phyloP scores from a whole-genome alignment of 2,329 filamentous ascomycete species.

The Claviceps sp. region DNA sequence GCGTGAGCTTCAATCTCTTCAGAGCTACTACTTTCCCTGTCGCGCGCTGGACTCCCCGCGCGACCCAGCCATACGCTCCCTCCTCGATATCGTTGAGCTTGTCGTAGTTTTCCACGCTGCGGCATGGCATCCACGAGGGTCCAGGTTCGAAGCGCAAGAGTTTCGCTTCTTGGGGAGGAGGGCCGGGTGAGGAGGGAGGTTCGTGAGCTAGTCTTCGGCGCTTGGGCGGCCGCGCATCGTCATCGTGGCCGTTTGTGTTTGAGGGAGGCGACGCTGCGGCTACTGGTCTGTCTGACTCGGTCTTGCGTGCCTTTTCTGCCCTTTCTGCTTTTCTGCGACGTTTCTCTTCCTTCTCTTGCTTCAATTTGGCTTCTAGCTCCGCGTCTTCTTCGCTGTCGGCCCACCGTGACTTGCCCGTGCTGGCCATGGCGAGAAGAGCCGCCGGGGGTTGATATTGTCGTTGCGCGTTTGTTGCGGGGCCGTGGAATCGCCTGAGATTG shows the following conservation, averaged over 20 bases:
- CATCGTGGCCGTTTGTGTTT: constrained; percentile 12
- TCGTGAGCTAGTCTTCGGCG: constrained; percentile 45
- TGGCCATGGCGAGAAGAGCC: constrained; percentile 34
- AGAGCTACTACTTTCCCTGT: constrained; percentile 78
- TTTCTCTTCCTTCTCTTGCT: constrained; percentile 79
- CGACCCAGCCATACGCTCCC: constrained; percentile 90
- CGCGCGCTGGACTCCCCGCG: constrained; percentile 59
- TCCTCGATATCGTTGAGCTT: constrained; percentile 95
- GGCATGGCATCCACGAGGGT: constrained; percentile 53
- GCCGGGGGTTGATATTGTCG: not conserved
- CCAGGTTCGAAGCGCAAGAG: constrained; percentile 56
- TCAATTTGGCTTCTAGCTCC: constrained; percentile 56
- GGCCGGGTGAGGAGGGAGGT: no score
- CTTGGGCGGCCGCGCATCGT: constrained; percentile 39
- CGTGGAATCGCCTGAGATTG: not conserved
- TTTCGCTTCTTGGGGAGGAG: constrained; percentile 22
- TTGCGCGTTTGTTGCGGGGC: not conserved
- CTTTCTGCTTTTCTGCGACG: constrained; percentile 74
- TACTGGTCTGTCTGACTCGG: constrained; percentile 35
- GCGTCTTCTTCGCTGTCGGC: constrained; percentile 72
- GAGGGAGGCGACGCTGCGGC: not conserved
- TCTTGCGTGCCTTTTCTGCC: constrained; percentile 62
- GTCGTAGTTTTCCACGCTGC: constrained; percentile 78
- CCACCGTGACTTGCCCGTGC: constrained; percentile 66
- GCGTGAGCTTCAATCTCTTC: constrained; percentile 86